phyloP scores from a whole-genome alignment of 495 filamentous ascomycete genomes.

The Hypoxylon fragiforme region DNA sequence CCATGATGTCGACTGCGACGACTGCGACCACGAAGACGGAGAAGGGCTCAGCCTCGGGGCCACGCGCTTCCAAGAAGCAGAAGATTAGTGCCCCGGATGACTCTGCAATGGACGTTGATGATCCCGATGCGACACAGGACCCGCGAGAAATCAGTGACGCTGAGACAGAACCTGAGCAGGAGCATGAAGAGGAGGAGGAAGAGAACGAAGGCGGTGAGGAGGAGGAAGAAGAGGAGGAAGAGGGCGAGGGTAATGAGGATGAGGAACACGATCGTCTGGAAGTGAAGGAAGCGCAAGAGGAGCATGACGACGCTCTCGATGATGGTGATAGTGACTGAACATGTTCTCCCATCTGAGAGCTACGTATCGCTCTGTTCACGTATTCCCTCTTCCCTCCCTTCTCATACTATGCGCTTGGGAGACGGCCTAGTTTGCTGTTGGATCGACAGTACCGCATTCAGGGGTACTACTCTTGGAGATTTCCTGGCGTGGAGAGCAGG shows the following conservation, averaged over 20 bases:
- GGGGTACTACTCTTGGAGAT: too few species aligned
- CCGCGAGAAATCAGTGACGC: constrained; percentile 48
- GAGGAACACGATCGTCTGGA: constrained; percentile 45
- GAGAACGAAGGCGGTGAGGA: constrained; percentile 52
- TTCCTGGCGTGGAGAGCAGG: too few species aligned
- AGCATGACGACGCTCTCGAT: constrained; percentile 69
- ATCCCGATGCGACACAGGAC: constrained; percentile 45
- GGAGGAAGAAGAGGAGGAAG: constrained; percentile 53
- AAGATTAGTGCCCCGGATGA: constrained; percentile 37
- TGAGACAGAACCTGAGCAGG: constrained; percentile 56
- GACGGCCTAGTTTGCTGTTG: too few species aligned
- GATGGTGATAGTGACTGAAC: constrained; percentile 58
- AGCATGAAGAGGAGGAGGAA: constrained; percentile 58
- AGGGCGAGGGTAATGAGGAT: constrained; percentile 47
- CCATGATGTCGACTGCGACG: constrained; percentile 37
- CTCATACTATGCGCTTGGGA: too few species aligned
- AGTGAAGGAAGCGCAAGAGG: constrained; percentile 50
- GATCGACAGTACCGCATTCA: too few species aligned
- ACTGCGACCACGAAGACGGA: constrained; percentile 15
- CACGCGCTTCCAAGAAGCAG: constrained; percentile 46
- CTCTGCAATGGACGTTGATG: constrained; percentile 41
- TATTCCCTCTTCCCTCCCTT: too few species aligned
- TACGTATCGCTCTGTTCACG: too few species aligned
- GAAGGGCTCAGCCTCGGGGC: background rate
- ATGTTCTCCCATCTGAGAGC: background rate